A percentile compares a stretch with the other conserved stretches of the same genome.
phyloP scores from a whole-genome alignment of 2,329 filamentous ascomycete species.

The Didymella pomorum region DNA sequence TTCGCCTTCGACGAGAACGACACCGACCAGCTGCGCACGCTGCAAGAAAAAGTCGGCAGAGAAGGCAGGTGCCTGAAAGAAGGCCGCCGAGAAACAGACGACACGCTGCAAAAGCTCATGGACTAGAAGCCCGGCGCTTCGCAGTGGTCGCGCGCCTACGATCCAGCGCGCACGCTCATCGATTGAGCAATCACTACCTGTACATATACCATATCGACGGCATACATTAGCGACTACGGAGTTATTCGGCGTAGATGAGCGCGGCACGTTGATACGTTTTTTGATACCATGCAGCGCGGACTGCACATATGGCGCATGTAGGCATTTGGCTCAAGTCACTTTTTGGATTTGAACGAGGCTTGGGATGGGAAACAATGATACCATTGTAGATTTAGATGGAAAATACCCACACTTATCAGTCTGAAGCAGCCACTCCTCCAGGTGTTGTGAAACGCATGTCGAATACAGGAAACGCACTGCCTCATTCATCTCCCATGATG shows the following conservation, averaged over 20 bases:
- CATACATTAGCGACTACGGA: constrained; percentile 5
- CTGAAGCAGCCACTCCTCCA: constrained; percentile 1
- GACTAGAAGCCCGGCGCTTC: constrained; percentile 14
- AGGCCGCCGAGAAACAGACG: constrained; percentile 21
- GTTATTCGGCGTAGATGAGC: constrained; percentile 1
- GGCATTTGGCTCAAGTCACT: neutral
- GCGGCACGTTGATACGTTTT: constrained; percentile 2
- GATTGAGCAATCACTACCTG: constrained; percentile 12
- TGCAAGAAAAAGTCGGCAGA: constrained; percentile 50
- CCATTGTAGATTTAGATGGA: constrained; percentile 5
- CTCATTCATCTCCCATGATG: too few species aligned
- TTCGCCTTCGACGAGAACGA: constrained; percentile 49
- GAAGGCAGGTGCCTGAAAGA: constrained; percentile 51
- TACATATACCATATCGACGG: constrained; percentile 15
- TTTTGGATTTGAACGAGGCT: neutral
- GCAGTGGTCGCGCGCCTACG: constrained; percentile 1
- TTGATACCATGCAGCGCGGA: constrained; percentile 9
- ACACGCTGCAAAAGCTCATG: constrained; percentile 22
- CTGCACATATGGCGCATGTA: constrained; percentile 14
- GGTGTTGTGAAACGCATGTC: neutral
- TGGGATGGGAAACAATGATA: constrained; percentile 12
- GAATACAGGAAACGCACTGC: neutral
- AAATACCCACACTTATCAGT: constrained; percentile 10
- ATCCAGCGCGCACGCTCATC: constrained; percentile 1
- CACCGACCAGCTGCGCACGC: constrained; percentile 39